Percentiles rank a stretch among this genome's conserved stretches.
Evolutionary conservation across 2,329 filamentous ascomycete species (phyloP).

Genomic region (Fusarium nurragi): DNA sequence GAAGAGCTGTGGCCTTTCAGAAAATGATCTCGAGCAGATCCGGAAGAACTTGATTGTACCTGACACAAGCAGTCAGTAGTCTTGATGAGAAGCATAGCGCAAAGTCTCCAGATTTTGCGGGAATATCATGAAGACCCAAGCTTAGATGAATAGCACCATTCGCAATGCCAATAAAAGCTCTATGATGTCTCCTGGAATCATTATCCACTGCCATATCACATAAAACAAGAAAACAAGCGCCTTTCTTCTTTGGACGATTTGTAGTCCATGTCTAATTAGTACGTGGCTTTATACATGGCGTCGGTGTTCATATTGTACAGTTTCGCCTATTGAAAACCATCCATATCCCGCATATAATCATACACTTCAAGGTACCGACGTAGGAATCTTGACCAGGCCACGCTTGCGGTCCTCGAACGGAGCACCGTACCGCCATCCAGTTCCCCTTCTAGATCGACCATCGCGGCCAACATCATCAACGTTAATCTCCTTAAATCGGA

Average conservation of each 20-base stretch:
- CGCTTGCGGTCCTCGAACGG: constrained; percentile 70
- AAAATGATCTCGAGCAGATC: constrained; percentile 63
- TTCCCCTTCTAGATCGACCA: constrained; percentile 61
- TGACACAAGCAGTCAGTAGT: constrained; percentile 30
- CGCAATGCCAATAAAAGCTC: neutral
- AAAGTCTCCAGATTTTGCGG: neutral
- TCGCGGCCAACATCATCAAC: constrained; percentile 64
- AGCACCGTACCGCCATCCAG: constrained; percentile 72
- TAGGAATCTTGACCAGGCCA: constrained; percentile 74
- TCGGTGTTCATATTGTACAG: constrained; percentile 44
- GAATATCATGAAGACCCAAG: neutral
- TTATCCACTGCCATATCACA: neutral
- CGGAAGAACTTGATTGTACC: constrained; percentile 59
- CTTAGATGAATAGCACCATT: neutral
- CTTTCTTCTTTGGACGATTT: constrained; percentile 15
- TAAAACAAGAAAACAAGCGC: constrained; percentile 11
- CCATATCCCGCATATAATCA: constrained; percentile 30
- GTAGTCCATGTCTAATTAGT: constrained; percentile 32
- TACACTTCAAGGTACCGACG: constrained; percentile 61
- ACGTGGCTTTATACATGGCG: constrained; percentile 37
- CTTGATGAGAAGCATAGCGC: neutral
- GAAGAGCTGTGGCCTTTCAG: constrained; percentile 65
- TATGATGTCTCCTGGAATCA: neutral
- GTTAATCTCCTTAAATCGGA: constrained; percentile 69
- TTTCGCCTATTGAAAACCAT: constrained; percentile 27